Conservation (phyloP, 768 basidiomycete genomes). For the Lyophyllum semitale region DNA sequence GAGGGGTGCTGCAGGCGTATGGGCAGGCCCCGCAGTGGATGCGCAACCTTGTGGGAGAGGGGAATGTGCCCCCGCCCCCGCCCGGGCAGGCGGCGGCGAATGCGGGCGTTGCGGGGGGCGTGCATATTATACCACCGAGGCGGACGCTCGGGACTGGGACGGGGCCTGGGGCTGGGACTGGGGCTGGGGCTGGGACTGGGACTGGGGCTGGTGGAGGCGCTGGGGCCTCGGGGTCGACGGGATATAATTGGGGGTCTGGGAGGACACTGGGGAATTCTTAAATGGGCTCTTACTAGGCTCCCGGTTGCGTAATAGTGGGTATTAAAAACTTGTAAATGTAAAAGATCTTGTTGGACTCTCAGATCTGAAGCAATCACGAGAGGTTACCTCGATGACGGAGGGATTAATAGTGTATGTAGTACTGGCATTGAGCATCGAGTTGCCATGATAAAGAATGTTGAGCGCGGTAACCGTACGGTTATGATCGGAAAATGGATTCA, state of each 20-base stretch:
- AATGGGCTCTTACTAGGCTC: background rate
- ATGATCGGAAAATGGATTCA: too few relatives aligned
- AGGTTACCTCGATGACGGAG: too few relatives aligned
- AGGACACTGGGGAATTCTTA: slow-evolving; percentile 24
- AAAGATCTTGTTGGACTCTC: too few relatives aligned
- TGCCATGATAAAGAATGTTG: too few relatives aligned
- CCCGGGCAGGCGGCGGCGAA: slow-evolving; percentile 33
- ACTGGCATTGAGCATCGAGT: too few relatives aligned
- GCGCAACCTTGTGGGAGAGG: slow-evolving; percentile 48
- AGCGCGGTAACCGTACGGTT: too few relatives aligned
- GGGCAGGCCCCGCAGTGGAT: slow-evolving; percentile 66
- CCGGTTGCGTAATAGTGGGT: background rate
- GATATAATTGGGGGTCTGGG: slow-evolving; percentile 18
- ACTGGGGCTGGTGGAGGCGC: slow-evolving; percentile 2
- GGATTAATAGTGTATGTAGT: too few relatives aligned
- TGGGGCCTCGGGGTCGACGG: slow-evolving; percentile 9
- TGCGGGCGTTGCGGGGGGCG: slow-evolving; percentile 48
- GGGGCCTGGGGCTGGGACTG: slow-evolving; percentile 1
- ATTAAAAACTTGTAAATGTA: too few relatives aligned
- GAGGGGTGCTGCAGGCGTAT: slow-evolving; percentile 38
- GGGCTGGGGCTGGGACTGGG: slow-evolving; percentile 6
- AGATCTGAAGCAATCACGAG: too few relatives aligned
- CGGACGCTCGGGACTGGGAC: slow-evolving; percentile 18
- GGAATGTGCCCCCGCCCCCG: slow-evolving; percentile 20
- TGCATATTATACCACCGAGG: slow-evolving; percentile 62